Evolutionary conservation across 257 asterid genomes (phyloP).

Genomic region (Knoxia roxburghii): DNA sequence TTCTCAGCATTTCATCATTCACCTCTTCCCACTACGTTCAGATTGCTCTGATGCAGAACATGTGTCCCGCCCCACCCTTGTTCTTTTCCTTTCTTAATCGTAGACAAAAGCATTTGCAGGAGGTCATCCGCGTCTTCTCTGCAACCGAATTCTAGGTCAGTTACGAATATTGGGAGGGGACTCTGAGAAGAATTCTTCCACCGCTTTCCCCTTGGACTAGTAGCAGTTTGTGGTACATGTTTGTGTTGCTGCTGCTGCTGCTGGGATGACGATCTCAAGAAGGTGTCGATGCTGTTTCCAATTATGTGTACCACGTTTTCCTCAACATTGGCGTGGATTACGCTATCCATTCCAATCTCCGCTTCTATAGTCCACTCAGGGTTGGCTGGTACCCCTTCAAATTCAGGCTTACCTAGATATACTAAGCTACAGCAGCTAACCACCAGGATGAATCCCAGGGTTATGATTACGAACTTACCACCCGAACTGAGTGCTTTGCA

Average conservation of each 20-base stretch:
- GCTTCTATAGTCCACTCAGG: constrained; percentile 63
- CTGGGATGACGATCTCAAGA: constrained; percentile 34
- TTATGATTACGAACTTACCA: constrained; percentile 59
- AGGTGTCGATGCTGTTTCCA: constrained; percentile 62
- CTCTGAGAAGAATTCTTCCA: constrained; percentile 40
- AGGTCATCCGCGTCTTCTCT: constrained; percentile 58
- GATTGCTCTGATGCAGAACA: constrained; percentile 61
- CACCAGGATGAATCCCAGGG: constrained; percentile 53
- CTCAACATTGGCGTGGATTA: constrained; percentile 69
- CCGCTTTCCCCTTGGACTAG: constrained; percentile 35
- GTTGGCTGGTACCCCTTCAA: constrained; percentile 74
- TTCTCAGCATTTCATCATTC: too few relatives aligned
- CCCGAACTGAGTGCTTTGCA: constrained; percentile 66
- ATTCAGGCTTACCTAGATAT: constrained; percentile 50
- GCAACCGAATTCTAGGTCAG: constrained; percentile 44
- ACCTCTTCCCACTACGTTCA: constrained; percentile 22
- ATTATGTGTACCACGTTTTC: constrained; percentile 71
- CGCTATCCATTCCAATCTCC: constrained; percentile 60
- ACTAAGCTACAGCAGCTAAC: constrained; percentile 63
- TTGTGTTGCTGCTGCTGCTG: constrained; percentile 33
- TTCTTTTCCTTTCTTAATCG: constrained; percentile 61
- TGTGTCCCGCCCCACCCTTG: constrained; percentile 51
- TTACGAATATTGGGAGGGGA: constrained; percentile 62
- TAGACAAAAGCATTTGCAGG: constrained; percentile 45
- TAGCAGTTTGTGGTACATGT: constrained; percentile 30